Percentiles rank a stretch among this genome's conserved stretches.
phyloP scores from a whole-genome alignment of 768 basidiomycete genomes.

The Mycena venus region DNA sequence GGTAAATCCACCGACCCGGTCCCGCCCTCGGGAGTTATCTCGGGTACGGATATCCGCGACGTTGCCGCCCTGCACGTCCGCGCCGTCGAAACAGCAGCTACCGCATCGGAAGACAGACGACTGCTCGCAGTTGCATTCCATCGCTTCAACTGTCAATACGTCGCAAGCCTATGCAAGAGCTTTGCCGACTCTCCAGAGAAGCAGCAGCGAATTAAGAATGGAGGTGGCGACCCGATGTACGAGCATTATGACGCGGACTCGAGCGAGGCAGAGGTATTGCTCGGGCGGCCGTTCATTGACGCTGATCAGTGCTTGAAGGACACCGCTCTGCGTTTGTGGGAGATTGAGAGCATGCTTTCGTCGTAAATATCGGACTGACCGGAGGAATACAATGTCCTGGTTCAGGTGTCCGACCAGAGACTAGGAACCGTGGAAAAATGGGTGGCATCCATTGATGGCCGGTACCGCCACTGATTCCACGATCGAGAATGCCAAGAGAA shows the following conservation, averaged over 20 bases:
- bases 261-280: conserved; percentile 1
- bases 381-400: too few relatives aligned
- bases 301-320: neutral
- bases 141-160: conserved; percentile 9
- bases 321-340: conserved; percentile 3
- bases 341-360: neutral
- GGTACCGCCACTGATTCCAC: too few relatives aligned
- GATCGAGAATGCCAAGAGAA: too few relatives aligned
- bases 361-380: too few relatives aligned
- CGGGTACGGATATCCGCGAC: neutral
- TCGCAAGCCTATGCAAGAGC: neutral
- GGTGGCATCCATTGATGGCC: too few relatives aligned
- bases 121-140: conserved; percentile 15
- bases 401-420: too few relatives aligned
- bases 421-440: too few relatives aligned
- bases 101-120: neutral
- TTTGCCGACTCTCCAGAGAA: conserved; percentile 7
- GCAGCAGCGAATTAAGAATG: conserved; percentile 8
- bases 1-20: neutral
- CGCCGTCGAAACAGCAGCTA: neutral
- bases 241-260: conserved; percentile 9
- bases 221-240: conserved; percentile 1
- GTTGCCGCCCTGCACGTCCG: conserved; percentile 9
- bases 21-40: neutral
- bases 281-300: conserved; percentile 1